Conservation (phyloP, 1,139 yeast species). For the Petasospora fabianii region DNA sequence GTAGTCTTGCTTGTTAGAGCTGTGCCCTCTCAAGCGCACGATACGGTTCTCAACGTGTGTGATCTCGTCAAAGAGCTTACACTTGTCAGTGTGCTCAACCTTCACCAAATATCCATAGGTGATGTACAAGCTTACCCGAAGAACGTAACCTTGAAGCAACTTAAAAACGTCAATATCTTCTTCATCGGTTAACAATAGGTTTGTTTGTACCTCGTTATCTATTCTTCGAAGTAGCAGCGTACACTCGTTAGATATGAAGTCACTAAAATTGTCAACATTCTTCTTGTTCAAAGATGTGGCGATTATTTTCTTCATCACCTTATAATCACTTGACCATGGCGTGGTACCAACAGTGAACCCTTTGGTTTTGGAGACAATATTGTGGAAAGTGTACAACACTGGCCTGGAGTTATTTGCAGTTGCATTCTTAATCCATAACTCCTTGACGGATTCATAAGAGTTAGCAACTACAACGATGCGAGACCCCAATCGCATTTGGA, state of each 20-base stretch:
- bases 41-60: conserved; percentile 62
- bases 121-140: conserved; percentile 52
- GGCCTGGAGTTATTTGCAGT: conserved; percentile 66
- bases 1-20: conserved; percentile 59
- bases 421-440: conserved; percentile 53
- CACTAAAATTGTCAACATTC: conserved; percentile 33
- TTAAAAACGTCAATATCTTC: conserved; percentile 41
- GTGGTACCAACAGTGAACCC: conserved; percentile 77
- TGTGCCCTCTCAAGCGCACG: conserved; percentile 59
- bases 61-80: conserved; percentile 48
- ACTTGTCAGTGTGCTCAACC: conserved; percentile 35
- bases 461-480: conserved; percentile 61
- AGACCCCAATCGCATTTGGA: conserved; percentile 61
- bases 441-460: conserved; percentile 48
- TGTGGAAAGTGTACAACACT: conserved; percentile 61
- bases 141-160: conserved; percentile 49
- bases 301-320: conserved; percentile 50
- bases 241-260: conserved; percentile 45
- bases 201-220: neutral
- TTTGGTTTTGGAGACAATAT: conserved; percentile 56
- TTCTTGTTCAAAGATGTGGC: conserved; percentile 46
- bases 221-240: conserved; percentile 31
- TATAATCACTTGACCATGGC: conserved; percentile 56
- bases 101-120: conserved; percentile 60
- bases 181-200: conserved; percentile 8